Conservation (phyloP, 495 filamentous ascomycete species). For the Hyaloscypha variabilis region DNA sequence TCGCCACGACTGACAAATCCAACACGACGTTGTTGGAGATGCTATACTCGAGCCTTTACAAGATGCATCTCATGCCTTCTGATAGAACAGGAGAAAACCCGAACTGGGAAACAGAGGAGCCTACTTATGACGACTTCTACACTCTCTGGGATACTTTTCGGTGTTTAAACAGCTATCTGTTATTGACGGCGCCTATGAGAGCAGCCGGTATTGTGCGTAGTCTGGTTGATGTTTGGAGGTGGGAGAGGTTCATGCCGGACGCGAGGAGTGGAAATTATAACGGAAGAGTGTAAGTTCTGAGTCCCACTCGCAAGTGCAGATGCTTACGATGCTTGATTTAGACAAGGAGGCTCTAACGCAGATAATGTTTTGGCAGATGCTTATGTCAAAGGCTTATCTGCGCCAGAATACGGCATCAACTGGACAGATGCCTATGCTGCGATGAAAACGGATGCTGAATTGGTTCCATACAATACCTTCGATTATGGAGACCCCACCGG, state of each 20-base stretch:
- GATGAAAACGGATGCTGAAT: slow-evolving; percentile 73
- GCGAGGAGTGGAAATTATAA: slow-evolving; percentile 64
- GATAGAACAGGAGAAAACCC: slow-evolving; percentile 82
- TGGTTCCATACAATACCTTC: slow-evolving; percentile 55
- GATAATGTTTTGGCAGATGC: slow-evolving; percentile 72
- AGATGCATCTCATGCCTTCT: slow-evolving; percentile 72
- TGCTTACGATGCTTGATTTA: no score
- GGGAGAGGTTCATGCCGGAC: slow-evolving; percentile 70
- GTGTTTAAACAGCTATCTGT: slow-evolving; percentile 67
- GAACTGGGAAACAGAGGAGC: slow-evolving; percentile 68
- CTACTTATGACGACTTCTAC: slow-evolving; percentile 75
- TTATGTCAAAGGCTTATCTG: slow-evolving; percentile 65
- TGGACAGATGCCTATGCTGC: slow-evolving; percentile 73
- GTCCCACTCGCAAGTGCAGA: not conserved
- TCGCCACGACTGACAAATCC: not conserved
- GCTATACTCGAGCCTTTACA: slow-evolving; percentile 43
- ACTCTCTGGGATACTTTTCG: slow-evolving; percentile 72
- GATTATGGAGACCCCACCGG: slow-evolving; percentile 49
- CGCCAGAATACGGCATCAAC: slow-evolving; percentile 49
- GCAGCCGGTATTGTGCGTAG: slow-evolving; percentile 69
- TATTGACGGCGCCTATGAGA: slow-evolving; percentile 62
- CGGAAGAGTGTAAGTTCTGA: slow-evolving; percentile 40
- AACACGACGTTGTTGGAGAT: slow-evolving; percentile 13
- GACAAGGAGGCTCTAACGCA: slow-evolving; percentile 75
- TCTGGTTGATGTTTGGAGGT: slow-evolving; percentile 70